Evolutionary conservation across 2,329 filamentous ascomycete species (phyloP), one percentile per base, ranked within the genome.

Genomic region (Furcasterigmium furcatum): DNA sequence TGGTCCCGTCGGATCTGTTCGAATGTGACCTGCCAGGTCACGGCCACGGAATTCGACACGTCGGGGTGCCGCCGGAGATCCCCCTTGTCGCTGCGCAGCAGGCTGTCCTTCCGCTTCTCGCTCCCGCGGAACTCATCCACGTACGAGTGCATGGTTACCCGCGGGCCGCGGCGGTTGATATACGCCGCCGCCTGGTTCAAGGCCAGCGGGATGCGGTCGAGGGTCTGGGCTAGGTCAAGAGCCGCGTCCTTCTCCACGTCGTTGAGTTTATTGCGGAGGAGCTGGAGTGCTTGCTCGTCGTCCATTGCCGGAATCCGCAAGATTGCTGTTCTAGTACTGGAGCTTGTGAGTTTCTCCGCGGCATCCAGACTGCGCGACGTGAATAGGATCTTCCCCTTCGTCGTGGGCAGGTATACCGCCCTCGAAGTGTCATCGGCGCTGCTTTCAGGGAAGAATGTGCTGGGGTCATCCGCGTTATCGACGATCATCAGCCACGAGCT

Each of bases 1-100:
- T 57, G 47, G 22, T 52, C 46, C 2, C 51, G 46, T 9, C 56
- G 62, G 32, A 75, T 67, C n/a, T 67, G 47, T 9, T 58, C 52
- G 40, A 63, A 58, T 4, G 54, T 43, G 45, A 63, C 47, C 41
- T 58, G 52, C 59, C 55, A 63, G 18, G 58, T 63, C 39, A 45
- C 47, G 3, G 56, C 42, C 25, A 61, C 42, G n/a, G 58, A 54
- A 36, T 60, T 61, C 0, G 59, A 59, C 3, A 47, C 38, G 0
- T 25, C 38, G 2, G 41, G 20, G n/a, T 47, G 36, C 19, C 38
- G 45, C 2, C 42, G 10, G 8, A 38, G 13, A 38, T 50, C 45
- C 18, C 48, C 48, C 34, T 16, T 36, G 8, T 50, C 29, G 25
- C 38, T 43, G 16, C 14, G 30, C 0, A 65, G 48, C 19, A 65